Evolutionary conservation across 2,329 filamentous ascomycete species (phyloP), one percentile per base, ranked within the genome.

Genomic region (Alternaria dauci): DNA sequence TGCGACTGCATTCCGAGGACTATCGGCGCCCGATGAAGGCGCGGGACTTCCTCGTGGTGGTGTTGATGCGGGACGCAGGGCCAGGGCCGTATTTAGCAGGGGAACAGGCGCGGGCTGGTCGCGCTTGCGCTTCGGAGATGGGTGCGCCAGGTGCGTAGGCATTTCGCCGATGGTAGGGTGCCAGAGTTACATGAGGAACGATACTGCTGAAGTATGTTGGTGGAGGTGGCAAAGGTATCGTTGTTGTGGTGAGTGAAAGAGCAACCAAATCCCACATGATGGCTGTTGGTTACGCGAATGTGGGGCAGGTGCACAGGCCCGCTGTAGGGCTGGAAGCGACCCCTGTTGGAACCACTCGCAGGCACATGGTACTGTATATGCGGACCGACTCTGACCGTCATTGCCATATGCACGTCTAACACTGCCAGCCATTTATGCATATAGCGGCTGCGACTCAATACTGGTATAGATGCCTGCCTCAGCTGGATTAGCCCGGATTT

Each of bases 101-200:
- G 74, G 72, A 38, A 71, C 55, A 38, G 65, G 68, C 60, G 73
- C 70, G 38, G 68, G 64, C 34, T 72, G 71, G 47, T 77, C 74
- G 61, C 76, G 76, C 69, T 79, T 79, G 58, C 76, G 76, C 68
- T 78, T 78, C n/a, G 76, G 76, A 36, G 76, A 78, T 20, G 76
- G 73, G 54, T 75, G 62, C 58, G 70, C 72, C 53, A 76, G 68
- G 58, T 74, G 71, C 53, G 72, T 76, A 54, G 74, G 73, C 76
- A 78, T 77, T 55, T 66, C 72, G 70, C 65, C 65, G 58, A 48
- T 64, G 43, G 25, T 6, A 52, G 59, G 51, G 57, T 53, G 52
- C 41, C 52, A 59, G 61, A 62, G 47, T 73, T 69, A 75, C 73
- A 75, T 75, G 71, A 59, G 68, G 64, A 58, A 65, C 20, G 20